Base-by-base conservation (phyloP, 176 grass and related monocot genomes). In the Saccharum spontaneum region DNA sequence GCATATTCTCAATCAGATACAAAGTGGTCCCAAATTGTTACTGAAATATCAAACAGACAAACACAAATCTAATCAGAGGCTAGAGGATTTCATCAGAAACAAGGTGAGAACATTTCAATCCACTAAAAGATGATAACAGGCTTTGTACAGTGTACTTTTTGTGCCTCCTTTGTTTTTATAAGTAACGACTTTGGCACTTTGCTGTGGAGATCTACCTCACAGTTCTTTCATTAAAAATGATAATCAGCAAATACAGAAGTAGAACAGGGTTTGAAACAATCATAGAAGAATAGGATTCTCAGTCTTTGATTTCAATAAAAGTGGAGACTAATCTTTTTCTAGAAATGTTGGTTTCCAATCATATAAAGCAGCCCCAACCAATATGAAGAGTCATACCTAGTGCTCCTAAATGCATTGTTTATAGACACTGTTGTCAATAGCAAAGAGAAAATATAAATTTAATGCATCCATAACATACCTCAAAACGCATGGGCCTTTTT, bases 401-500 rank as follows among this genome's bases (percentile, higher is more conserved):
- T 65, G 49, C 39, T 57, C 72, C 0, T 73, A 79, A 66, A 76
- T 63, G 64, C 20, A 82, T 16, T 31, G 3, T 20, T 74, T 3
- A 34, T 60, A 69, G 60, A n/a, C 49, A 11, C 14, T 79, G 10
- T 12, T 26, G 59, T 26, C 59, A 61, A 79, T 43, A 24, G 59
- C 3, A 62, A 26, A 69, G 20, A 66, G 16, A 54, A 71, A 76
- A 75, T 18, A 79, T 12, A 83, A 84, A 54, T 80, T 33, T 18
- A 71, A 4, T 54, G n/a, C 74, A 69, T 59, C 26, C 30, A 83
- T 79, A 71, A 59, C 43, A 64, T 88, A 97, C 95, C 95, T 94
- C 82, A 94, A 84, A 87, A 70, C 57, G 65, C 68, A 75, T 94
- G 75, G 36, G 86, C 70, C 69, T 93, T 95, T 91, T 91, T 91